phyloP scores from a whole-genome alignment of 2,329 filamentous ascomycete genomes.

The Pseudocercospora vitis region DNA sequence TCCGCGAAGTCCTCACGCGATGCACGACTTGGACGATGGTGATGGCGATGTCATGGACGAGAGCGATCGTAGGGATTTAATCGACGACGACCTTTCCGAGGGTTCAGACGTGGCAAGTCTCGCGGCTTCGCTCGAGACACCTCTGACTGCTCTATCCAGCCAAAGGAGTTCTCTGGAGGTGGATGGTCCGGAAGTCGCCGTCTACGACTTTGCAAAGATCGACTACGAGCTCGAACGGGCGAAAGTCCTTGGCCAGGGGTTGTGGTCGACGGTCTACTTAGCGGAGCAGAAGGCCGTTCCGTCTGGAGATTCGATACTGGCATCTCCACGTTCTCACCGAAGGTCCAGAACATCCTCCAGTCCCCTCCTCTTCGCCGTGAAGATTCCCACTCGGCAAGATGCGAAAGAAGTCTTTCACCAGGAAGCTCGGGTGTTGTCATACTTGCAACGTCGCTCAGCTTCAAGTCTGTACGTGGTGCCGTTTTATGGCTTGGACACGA shows the following conservation, averaged over 20 bases:
- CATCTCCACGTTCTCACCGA: constrained; percentile 20
- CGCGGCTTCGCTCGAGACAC: constrained; percentile 19
- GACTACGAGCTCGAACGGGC: constrained; percentile 38
- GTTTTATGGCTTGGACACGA: constrained; percentile 38
- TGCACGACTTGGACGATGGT: constrained; percentile 54
- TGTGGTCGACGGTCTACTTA: constrained; percentile 41
- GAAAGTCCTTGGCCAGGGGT: constrained; percentile 36
- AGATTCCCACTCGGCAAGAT: constrained; percentile 35
- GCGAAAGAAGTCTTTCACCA: constrained; percentile 37
- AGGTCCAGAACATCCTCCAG: constrained; percentile 18
- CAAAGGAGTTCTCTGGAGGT: constrained; percentile 24
- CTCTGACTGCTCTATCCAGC: constrained; percentile 23
- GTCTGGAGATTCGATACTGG: constrained; percentile 6
- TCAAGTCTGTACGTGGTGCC: constrained; percentile 34
- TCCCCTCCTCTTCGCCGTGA: constrained; percentile 36
- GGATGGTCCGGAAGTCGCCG: constrained; percentile 17
- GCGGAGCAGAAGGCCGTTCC: constrained; percentile 28
- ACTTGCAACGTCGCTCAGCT: constrained; percentile 30
- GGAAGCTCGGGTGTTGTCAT: constrained; percentile 38
- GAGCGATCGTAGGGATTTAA: constrained; percentile 26
- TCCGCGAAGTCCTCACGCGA: constrained; percentile 8
- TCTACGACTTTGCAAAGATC: constrained; percentile 31
- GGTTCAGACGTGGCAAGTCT: constrained; percentile 20
- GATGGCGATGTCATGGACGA: constrained; percentile 60
- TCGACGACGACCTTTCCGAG: constrained; percentile 16